These are phyloP conservation scores for Didymella exigua DNA, from an alignment of 2,329 filamentous ascomycete species.

Conservation along the genomic window DNA sequence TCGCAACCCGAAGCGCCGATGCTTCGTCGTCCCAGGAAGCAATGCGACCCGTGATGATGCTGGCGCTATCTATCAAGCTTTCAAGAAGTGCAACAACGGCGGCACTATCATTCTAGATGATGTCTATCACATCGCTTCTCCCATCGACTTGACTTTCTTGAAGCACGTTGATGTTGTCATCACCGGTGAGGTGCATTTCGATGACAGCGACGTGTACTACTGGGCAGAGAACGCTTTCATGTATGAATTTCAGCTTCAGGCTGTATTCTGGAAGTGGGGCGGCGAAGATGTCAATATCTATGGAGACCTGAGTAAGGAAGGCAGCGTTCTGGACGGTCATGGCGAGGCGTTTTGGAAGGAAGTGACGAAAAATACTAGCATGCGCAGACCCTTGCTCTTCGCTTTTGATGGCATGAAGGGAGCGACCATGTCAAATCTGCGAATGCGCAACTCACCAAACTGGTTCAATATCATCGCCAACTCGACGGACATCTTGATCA, in stretches of 20 bases:
- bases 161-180: constrained; percentile 59
- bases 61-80: constrained; percentile 55
- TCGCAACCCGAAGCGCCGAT: constrained; percentile 3
- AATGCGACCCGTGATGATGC: constrained; percentile 50
- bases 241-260: constrained; percentile 65
- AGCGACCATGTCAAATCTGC: constrained; percentile 4
- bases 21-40: constrained; percentile 20
- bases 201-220: constrained; percentile 63
- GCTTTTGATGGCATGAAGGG: constrained; percentile 8
- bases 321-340: constrained; percentile 58
- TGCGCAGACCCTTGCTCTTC: constrained; percentile 60
- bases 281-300: constrained; percentile 68
- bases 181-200: constrained; percentile 62
- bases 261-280: constrained; percentile 66
- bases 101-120: constrained; percentile 56
- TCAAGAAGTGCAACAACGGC: constrained; percentile 62
- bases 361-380: constrained; percentile 23
- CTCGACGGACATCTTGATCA: constrained; percentile 49
- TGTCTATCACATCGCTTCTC: constrained; percentile 58
- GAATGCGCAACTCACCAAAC: constrained; percentile 3
- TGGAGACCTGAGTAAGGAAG: constrained; percentile 55
- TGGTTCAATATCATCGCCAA: constrained; percentile 57
- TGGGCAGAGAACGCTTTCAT: constrained; percentile 66
- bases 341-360: constrained; percentile 56
- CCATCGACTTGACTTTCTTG: constrained; percentile 65